Evolutionary conservation across 2,329 filamentous ascomycete species (phyloP), one percentile per base, ranked within the genome.

Genomic region (Calonectria pseudoreteaudii): DNA sequence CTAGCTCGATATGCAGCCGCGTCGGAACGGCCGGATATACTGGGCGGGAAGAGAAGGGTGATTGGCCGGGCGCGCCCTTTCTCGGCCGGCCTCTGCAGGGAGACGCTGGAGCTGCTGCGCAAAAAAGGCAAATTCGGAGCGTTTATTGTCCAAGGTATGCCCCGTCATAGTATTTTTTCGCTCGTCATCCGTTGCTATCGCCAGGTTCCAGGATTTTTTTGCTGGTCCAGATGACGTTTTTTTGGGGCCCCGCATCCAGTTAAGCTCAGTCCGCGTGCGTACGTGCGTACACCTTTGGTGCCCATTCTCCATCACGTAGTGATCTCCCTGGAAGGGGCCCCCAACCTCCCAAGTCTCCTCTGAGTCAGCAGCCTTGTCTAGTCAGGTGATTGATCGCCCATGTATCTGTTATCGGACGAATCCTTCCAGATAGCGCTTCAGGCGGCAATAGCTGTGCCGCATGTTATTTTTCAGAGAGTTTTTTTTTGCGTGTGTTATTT

Each of bases 21-120:
- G 18, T 23, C 68, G 68, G 68, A 70, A 50, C 30, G 44, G 56
- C 58, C 68, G 68, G 68, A 26, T 47, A 65, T 65, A 65, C n/a
- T 49, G 60, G 28, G 34, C 36, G 38, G 60, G 60, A 65, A 31
- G n/a, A n/a, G n/a, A n/a, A 7, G 60, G 38, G 41, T 65, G 56
- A 62, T 62, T 62, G 56, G 56, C 34, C 36, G 23, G 36, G 56
- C n/a, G 30, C n/a, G n/a, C n/a, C 60, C 41, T 28, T 47, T 65
- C 60, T 65, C 49, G 60, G 26, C 38, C 41, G 14, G 60, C 38
- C 60, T 65, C 41, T 65, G 38, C 60, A 65, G 60, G 28, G 28
- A 47, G 28, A 47, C 9, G 23, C 60, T 65, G 26, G 20, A 30
- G 41, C 41, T 44, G 60, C 60, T 44, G 60, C 28, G 18, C 38